Evolutionary conservation across 1,284 basidiomycete genomes (phyloP).

Genomic region (Quambalaria eucalypti): DNA sequence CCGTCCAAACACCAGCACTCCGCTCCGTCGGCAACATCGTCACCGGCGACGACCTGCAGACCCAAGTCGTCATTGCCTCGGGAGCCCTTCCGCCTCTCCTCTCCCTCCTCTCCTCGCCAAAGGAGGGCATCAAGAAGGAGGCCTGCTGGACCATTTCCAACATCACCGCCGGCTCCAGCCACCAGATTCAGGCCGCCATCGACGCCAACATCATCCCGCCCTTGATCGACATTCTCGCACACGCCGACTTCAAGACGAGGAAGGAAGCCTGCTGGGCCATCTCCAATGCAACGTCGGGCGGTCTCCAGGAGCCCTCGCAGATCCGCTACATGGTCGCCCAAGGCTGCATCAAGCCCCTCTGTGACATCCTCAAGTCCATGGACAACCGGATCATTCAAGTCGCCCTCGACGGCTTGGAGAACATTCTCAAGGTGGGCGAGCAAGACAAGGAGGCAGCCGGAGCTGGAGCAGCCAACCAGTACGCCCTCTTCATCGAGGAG

Average conservation of each 20-base stretch:
- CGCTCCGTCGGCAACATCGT: conserved; percentile 98
- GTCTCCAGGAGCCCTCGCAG: conserved; percentile 89
- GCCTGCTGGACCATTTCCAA: conserved; percentile 99
- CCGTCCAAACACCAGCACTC: conserved; percentile 95
- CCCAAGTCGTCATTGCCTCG: conserved; percentile 93
- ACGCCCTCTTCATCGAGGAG: conserved; percentile 89
- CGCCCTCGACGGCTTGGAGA: conserved; percentile 88
- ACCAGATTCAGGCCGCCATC: conserved; percentile 80
- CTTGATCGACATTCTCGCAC: conserved; percentile 92
- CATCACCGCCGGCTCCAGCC: conserved; percentile 89
- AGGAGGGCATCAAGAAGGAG: conserved; percentile 86
- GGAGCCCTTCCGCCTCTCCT: conserved; percentile 88
- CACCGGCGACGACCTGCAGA: conserved; percentile 95
- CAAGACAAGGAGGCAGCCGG: conserved; percentile 79
- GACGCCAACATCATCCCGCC: conserved; percentile 80
- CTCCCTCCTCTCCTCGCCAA: conserved; percentile 81
- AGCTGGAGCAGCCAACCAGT: conserved; percentile 81
- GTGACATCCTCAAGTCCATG: conserved; percentile 90
- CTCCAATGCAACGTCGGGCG: conserved; percentile 96
- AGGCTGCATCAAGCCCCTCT: conserved; percentile 97
- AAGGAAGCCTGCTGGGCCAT: conserved; percentile 99
- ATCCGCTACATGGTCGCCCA: conserved; percentile 96
- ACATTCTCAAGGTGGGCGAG: conserved; percentile 96
- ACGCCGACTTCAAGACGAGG: conserved; percentile 97
- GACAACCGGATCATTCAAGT: conserved; percentile 99